Evolutionary conservation across 2,329 filamentous ascomycete species (phyloP), one percentile per base, ranked within the genome.

Genomic region (Leptographium radiaticola): DNA sequence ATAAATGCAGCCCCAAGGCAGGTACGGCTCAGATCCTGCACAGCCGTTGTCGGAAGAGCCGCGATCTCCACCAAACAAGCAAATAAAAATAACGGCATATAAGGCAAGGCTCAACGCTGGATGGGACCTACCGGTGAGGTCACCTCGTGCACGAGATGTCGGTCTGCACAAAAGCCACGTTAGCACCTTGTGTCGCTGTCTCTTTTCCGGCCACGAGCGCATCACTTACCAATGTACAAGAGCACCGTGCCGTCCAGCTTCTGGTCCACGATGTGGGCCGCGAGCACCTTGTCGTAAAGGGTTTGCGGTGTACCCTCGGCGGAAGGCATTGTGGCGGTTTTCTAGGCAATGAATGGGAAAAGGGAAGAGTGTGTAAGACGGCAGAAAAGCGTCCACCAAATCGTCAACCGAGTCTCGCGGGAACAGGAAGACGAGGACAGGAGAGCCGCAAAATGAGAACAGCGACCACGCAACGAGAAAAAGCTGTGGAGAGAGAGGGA

Each of bases 131-230:
- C 86, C 59, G 93, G 93, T 63, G 91, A 96, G 63, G 93, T 98
- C 68, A 98, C 93, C 76, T 98, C 93, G 69, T 98, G 93, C 58
- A 97, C 90, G 58, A 98, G 79, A 76, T 98, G 93, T 69, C 93
- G 81, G 72, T 95, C 89, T 90, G 63, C 33, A 31, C 20, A 15
- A 30, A 55, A 34, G 31, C 40, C 15, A 31, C 2, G 36, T 53
- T 30, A 48, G 51, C 55, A 33, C 0, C 47, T 51, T 25, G 10
- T 30, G 6, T 25, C 36, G 25, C 25, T 2, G 5, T 25, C 25
- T 25, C 2, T 25, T 25, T 25, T 25, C 25, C 3, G 25, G 25
- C 25, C 25, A 25, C 31, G 43, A 39, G n/a, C 43, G 34, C 34
- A 36, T 9, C 34, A 36, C 81, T 62, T 75, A 89, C 89, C 89